A percentile compares a stretch with the other conserved stretches of the same genome.
Evolutionary conservation across 2,329 filamentous ascomycete species (phyloP).

Genomic region (Monascus ruber): DNA sequence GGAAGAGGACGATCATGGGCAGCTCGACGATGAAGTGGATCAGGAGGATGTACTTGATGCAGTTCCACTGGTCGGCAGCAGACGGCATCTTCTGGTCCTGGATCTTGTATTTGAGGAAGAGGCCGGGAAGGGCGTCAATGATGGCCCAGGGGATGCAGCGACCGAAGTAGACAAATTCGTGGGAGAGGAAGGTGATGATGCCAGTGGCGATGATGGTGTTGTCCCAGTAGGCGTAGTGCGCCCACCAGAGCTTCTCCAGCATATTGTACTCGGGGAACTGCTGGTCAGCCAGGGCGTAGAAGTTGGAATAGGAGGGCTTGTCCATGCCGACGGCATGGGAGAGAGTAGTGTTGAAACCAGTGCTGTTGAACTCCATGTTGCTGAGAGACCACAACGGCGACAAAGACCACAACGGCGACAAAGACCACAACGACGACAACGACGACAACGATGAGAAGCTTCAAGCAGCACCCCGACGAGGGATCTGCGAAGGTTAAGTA

Average conservation of each 20-base stretch:
- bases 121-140: constrained; percentile 65
- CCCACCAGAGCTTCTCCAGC: neutral
- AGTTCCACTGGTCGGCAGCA: constrained; percentile 78
- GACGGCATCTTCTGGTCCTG: constrained; percentile 82
- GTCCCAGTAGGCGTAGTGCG: neutral
- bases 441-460: neutral
- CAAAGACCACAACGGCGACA: neutral
- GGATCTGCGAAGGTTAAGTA: too few species aligned
- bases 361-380: neutral
- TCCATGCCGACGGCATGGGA: neutral
- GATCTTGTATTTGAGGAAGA: constrained; percentile 87
- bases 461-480: too few species aligned
- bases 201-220: constrained; percentile 46
- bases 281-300: neutral
- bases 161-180: constrained; percentile 89
- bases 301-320: neutral
- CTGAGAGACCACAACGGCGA: neutral
- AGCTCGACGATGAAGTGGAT: constrained; percentile 95
- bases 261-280: neutral
- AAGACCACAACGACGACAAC: neutral
- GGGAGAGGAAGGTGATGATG: constrained; percentile 89
- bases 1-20: constrained; percentile 86
- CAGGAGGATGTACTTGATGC: constrained; percentile 77
- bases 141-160: constrained; percentile 81
- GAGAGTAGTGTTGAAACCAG: neutral